phyloP scores from a whole-genome alignment of 2,329 filamentous ascomycete genomes.

The Diaporthe eres region DNA sequence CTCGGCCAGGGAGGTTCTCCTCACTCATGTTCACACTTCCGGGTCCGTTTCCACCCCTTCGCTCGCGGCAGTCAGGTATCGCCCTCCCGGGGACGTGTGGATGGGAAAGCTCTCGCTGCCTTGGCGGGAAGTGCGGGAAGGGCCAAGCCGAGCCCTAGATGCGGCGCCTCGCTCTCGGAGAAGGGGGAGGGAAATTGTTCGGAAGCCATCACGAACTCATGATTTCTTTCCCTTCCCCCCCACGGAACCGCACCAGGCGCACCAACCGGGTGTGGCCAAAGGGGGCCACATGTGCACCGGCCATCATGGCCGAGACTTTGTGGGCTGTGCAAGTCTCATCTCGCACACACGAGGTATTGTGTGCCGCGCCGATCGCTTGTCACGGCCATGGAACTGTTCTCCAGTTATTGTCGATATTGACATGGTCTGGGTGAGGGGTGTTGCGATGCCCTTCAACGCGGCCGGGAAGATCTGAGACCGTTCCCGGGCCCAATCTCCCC shows the following conservation, averaged over 20 bases:
- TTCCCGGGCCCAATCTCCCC: constrained; percentile 5
- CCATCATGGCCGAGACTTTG: constrained; percentile 7
- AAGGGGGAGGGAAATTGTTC: neutral
- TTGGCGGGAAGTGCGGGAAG: neutral
- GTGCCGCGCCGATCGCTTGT: constrained; percentile 10
- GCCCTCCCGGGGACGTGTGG: neutral
- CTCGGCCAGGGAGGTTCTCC: constrained; percentile 9
- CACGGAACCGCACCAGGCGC: neutral
- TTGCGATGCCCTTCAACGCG: neutral
- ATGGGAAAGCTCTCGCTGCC: neutral
- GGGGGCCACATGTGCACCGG: neutral
- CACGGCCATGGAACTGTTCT: neutral
- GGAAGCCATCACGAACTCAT: constrained; percentile 1
- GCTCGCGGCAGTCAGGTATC: constrained; percentile 14
- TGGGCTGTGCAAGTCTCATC: constrained; percentile 29
- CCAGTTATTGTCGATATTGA: neutral
- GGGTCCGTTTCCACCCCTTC: neutral
- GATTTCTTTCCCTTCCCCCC: neutral
- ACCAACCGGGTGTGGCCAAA: neutral
- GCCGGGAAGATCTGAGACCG: constrained; percentile 9
- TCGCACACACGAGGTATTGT: neutral
- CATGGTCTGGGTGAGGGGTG: neutral
- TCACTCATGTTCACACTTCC: neutral
- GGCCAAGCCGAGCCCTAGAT: neutral
- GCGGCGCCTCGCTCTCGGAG: constrained; percentile 1